Percentiles rank a stretch among this genome's conserved stretches.
These are phyloP conservation scores for Ormosia emarginata DNA, from an alignment of 306 rosid genomes.

Conservation along the genomic window DNA sequence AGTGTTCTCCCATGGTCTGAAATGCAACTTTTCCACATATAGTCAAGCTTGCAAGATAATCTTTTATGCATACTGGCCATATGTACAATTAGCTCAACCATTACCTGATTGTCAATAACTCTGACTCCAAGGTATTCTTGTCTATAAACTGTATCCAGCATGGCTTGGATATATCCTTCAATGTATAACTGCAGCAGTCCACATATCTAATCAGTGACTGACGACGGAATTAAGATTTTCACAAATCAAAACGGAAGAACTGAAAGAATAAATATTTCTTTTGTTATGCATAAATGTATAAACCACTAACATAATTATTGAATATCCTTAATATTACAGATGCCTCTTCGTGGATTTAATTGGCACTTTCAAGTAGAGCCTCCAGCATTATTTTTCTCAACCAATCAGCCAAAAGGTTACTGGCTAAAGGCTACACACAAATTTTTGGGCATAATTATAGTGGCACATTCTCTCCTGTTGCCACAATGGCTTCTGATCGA, in stretches of 20 bases:
- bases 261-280: background rate
- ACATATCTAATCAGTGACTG: slow-evolving; percentile 30
- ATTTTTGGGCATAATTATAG: background rate
- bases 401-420: background rate
- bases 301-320: background rate
- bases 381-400: background rate
- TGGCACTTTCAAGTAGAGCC: background rate
- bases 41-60: slow-evolving; percentile 5
- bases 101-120: slow-evolving; percentile 84
- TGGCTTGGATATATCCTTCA: slow-evolving; percentile 98
- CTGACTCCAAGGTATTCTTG: slow-evolving; percentile 93
- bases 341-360: background rate
- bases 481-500: too few species aligned
- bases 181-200: slow-evolving; percentile 70
- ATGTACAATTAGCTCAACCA: slow-evolving; percentile 7
- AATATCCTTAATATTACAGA: background rate
- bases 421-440: background rate
- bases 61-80: background rate
- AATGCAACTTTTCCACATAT: slow-evolving; percentile 4
- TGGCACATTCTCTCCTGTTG: too few species aligned
- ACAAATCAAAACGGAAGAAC: slow-evolving; percentile 10
- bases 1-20: slow-evolving; percentile 11
- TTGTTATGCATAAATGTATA: background rate
- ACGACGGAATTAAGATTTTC: background rate
- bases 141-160: slow-evolving; percentile 85